phyloP scores from a whole-genome alignment of 1,284 basidiomycete genomes.

The Trametes hirsuta region DNA sequence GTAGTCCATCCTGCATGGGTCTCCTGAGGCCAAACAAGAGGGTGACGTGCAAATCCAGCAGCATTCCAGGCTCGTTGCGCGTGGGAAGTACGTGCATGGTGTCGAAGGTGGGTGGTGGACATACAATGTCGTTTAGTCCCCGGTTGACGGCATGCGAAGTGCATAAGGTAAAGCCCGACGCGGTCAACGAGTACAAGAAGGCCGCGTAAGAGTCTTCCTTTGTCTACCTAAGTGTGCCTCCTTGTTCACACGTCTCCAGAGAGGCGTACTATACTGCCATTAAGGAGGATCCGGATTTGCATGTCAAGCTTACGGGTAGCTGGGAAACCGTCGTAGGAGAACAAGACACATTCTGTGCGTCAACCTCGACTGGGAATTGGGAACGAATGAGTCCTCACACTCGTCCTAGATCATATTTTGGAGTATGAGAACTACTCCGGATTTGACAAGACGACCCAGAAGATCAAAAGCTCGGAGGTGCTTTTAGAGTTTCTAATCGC shows the following conservation, averaged over 20 bases:
- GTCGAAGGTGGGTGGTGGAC: slow-evolving; percentile 70
- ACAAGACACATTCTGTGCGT: slow-evolving; percentile 79
- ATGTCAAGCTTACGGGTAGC: slow-evolving; percentile 87
- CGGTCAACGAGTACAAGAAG: slow-evolving; percentile 79
- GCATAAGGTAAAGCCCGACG: slow-evolving; percentile 83
- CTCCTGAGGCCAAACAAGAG: slow-evolving; percentile 81
- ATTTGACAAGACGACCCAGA: slow-evolving; percentile 70
- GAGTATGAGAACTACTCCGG: slow-evolving; percentile 91
- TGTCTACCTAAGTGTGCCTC: slow-evolving; percentile 2
- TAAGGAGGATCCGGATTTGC: slow-evolving; percentile 69
- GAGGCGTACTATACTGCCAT: slow-evolving; percentile 83
- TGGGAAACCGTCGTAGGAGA: slow-evolving; percentile 91
- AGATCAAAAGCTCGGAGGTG: slow-evolving; percentile 67
- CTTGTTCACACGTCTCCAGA: slow-evolving; percentile 42
- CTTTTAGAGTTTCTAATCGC: neutral
- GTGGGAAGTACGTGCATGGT: slow-evolving; percentile 88
- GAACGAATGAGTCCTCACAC: neutral
- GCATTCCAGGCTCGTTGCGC: slow-evolving; percentile 83
- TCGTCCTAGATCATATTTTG: slow-evolving; percentile 66
- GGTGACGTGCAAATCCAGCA: slow-evolving; percentile 78
- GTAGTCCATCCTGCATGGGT: slow-evolving; percentile 65
- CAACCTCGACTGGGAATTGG: neutral
- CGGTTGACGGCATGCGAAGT: slow-evolving; percentile 46
- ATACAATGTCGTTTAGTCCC: neutral
- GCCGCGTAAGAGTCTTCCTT: slow-evolving; percentile 67